Evolutionary conservation across 306 rosid species (phyloP).

Genomic region (Pyrus bretschneideri): DNA sequence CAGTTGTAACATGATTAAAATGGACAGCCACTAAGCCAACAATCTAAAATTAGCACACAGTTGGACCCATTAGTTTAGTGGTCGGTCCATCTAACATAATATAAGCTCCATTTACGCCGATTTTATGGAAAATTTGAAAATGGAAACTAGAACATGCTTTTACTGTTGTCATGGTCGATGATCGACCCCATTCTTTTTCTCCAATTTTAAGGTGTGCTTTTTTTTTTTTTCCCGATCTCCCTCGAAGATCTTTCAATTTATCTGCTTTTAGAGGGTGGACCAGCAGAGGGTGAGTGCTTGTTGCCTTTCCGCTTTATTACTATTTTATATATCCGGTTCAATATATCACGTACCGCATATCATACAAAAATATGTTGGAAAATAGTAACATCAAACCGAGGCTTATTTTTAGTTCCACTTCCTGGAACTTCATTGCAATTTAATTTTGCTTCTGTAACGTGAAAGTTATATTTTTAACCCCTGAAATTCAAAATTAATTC

Average conservation of each 20-base stretch:
- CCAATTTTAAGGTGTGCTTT: not conserved
- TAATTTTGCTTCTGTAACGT: fast-evolving
- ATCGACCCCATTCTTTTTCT: not conserved
- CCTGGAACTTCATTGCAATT: too few relatives aligned
- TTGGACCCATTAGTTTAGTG: not conserved
- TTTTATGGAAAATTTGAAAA: not conserved
- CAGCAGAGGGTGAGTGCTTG: not conserved
- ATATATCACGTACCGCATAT: too few relatives aligned
- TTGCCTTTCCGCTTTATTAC: not conserved
- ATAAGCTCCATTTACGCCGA: slow-evolving; percentile 1
- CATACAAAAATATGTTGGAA: too few relatives aligned
- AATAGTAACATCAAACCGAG: too few relatives aligned
- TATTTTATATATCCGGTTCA: too few relatives aligned
- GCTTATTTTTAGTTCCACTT: too few relatives aligned
- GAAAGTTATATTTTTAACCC: too few relatives aligned
- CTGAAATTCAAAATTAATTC: too few relatives aligned
- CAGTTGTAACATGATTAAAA: not conserved
- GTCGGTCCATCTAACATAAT: not conserved
- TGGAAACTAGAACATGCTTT: not conserved
- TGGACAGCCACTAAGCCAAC: not conserved
- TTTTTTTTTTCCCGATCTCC: not conserved
- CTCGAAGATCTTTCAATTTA: not conserved
- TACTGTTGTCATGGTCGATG: not conserved
- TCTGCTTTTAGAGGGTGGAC: not conserved
- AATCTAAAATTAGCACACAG: not conserved